Percentiles rank a stretch among this genome's conserved stretches.
Conservation (phyloP, 2,329 filamentous ascomycete genomes). For the Penicillium brasilianum region DNA sequence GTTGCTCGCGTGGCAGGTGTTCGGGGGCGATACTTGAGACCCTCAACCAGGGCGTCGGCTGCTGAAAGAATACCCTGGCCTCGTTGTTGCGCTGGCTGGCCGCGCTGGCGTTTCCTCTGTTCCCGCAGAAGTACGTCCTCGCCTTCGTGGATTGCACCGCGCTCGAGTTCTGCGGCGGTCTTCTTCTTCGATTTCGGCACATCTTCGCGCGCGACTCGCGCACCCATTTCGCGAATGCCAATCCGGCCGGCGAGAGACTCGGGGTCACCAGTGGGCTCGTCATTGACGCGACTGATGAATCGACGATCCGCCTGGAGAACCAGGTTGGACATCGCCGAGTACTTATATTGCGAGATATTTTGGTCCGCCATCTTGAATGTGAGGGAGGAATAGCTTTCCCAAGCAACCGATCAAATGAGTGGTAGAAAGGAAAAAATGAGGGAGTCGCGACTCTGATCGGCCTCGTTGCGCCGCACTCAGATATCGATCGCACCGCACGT, state of each 20-base stretch:
- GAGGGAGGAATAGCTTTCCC: conserved; percentile 10
- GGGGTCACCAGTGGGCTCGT: conserved; percentile 95
- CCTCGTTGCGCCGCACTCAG: conserved; percentile 39
- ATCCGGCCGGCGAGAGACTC: conserved; percentile 95
- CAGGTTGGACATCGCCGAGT: conserved; percentile 99
- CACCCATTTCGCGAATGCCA: conserved; percentile 93
- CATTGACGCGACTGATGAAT: conserved; percentile 87
- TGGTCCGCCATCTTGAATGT: conserved; percentile 68
- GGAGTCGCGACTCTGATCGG: conserved; percentile 36
- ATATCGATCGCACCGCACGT: conserved; percentile 40
- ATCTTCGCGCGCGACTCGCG: conserved; percentile 75
- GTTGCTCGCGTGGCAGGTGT: conserved; percentile 90
- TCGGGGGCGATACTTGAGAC: conserved; percentile 86
- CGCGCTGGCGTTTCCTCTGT: conserved; percentile 82
- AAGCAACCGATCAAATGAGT: conserved; percentile 20
- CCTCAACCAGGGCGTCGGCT: conserved; percentile 85
- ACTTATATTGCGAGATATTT: conserved; percentile 94
- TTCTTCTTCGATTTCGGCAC: conserved; percentile 82
- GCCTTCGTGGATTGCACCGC: conserved; percentile 77
- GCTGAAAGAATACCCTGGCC: conserved; percentile 81
- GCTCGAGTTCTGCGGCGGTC: conserved; percentile 69
- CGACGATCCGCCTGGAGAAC: conserved; percentile 99
- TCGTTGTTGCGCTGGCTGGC: conserved; percentile 71
- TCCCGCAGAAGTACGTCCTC: conserved; percentile 82
- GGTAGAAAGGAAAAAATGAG: conserved; percentile 26